phyloP scores from a whole-genome alignment of 23 red algal species.

The Chondrus crispus region DNA sequence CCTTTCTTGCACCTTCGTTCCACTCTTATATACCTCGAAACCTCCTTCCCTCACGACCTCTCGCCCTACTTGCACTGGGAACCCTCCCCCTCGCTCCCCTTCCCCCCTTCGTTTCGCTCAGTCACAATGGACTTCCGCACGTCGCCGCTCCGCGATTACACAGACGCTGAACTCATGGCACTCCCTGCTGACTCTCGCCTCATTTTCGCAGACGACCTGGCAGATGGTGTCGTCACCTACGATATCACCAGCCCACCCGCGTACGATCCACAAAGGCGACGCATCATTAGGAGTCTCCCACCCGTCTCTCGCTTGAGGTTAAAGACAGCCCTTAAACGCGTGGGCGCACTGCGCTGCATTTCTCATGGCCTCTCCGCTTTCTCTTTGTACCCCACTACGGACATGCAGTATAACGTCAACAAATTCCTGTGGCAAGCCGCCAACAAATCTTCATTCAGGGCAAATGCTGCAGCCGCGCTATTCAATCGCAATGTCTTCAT shows the following conservation, averaged over 20 bases:
- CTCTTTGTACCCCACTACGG: constrained; percentile 26
- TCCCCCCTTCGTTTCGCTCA: not conserved
- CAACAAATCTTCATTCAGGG: not conserved
- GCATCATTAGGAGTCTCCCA: not conserved
- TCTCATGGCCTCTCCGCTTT: constrained; percentile 7
- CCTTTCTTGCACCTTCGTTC: no score
- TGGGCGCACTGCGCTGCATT: not conserved
- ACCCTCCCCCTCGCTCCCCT: not conserved
- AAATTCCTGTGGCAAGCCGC: constrained; percentile 33
- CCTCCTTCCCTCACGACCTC: no score
- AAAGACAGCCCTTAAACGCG: not conserved
- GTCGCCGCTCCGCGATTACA: not conserved
- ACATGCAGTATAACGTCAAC: not conserved
- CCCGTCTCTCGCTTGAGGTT: not conserved
- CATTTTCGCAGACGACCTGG: not conserved
- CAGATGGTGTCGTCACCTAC: not conserved
- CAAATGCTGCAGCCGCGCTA: not conserved
- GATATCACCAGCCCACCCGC: not conserved
- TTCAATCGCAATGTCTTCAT: constrained; percentile 39
- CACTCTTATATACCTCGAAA: no score
- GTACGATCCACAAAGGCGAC: not conserved
- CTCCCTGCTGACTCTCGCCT: constrained; percentile 13
- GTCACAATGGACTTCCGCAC: not conserved
- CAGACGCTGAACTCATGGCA: not conserved
- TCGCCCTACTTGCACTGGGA: no score